Conservation (phyloP, 2,329 filamentous ascomycete species). For the Xenosphaeropsis pyriputrescens region DNA sequence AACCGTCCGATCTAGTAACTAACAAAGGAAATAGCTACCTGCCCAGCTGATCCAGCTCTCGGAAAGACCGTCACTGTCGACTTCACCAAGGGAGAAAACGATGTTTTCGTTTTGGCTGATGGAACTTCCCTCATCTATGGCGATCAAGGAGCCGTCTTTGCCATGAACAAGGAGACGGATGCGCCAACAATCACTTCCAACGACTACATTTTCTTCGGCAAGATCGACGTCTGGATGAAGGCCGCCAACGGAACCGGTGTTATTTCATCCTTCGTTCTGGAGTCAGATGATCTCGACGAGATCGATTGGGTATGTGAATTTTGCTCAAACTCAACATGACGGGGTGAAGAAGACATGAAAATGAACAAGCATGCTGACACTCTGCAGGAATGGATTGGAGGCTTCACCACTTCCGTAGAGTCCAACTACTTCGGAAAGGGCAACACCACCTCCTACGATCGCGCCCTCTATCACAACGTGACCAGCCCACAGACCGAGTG, state of each 20-base stretch:
- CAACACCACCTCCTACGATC: conserved; percentile 33
- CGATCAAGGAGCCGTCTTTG: conserved; percentile 30
- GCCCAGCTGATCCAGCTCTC: conserved; percentile 27
- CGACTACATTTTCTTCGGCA: conserved; percentile 38
- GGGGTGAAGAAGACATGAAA: no score
- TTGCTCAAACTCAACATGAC: not conserved
- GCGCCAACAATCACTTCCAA: conserved; percentile 28
- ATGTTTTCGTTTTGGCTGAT: conserved; percentile 39
- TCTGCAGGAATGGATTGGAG: conserved; percentile 20
- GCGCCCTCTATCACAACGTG: conserved; percentile 23
- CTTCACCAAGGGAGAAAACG: conserved; percentile 25
- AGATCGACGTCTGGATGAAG: conserved; percentile 29
- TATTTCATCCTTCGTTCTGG: conserved; percentile 31
- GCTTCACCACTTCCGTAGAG: conserved; percentile 20
- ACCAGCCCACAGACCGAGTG: conserved; percentile 22
- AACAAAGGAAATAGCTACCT: conserved; percentile 11
- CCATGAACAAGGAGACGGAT: conserved; percentile 28
- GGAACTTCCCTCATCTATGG: conserved; percentile 25
- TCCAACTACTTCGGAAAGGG: conserved; percentile 41
- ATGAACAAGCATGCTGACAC: not conserved
- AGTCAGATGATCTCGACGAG: conserved; percentile 36
- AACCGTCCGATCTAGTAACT: not conserved
- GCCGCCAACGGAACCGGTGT: conserved; percentile 32
- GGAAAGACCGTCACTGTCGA: conserved; percentile 23
- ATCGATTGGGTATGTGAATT: conserved; percentile 27